phyloP scores from a whole-genome alignment of 139 green algal genomes.

The Desmodesmus armatus region DNA sequence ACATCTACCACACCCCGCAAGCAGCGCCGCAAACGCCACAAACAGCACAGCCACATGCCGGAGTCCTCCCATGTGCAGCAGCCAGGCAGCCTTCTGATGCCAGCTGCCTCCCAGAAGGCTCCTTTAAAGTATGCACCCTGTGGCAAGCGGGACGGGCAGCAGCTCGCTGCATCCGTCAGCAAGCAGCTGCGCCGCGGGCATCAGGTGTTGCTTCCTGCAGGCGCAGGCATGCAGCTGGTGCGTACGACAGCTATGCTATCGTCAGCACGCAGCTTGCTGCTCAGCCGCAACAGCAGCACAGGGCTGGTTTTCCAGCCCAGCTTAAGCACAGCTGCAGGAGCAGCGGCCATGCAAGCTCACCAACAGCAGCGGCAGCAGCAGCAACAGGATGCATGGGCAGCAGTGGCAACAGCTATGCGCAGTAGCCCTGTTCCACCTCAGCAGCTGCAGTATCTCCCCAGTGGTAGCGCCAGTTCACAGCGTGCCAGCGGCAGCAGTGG shows the following conservation, averaged over 20 bases:
- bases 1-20: too few species aligned
- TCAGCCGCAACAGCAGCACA: neutral
- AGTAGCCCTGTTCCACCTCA: too few species aligned
- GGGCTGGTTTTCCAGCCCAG: slow-evolving; percentile 32
- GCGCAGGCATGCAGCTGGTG: slow-evolving; percentile 28
- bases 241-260: neutral
- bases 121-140: neutral
- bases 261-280: slow-evolving; percentile 11
- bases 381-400: neutral
- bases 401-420: too few species aligned
- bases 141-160: neutral
- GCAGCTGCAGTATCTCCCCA: neutral
- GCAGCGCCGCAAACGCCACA: too few species aligned
- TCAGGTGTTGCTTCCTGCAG: slow-evolving; percentile 14
- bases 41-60: too few species aligned
- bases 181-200: neutral
- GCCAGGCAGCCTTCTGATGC: neutral
- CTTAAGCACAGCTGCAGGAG: neutral
- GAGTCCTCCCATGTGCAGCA: neutral
- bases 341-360: neutral
- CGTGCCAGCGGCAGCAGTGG: neutral
- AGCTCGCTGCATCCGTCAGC: neutral
- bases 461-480: neutral
- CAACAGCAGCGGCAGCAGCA: neutral
- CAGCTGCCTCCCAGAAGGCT: neutral